Evolutionary conservation across 495 filamentous ascomycete species (phyloP).

Genomic region (Podospora didyma): DNA sequence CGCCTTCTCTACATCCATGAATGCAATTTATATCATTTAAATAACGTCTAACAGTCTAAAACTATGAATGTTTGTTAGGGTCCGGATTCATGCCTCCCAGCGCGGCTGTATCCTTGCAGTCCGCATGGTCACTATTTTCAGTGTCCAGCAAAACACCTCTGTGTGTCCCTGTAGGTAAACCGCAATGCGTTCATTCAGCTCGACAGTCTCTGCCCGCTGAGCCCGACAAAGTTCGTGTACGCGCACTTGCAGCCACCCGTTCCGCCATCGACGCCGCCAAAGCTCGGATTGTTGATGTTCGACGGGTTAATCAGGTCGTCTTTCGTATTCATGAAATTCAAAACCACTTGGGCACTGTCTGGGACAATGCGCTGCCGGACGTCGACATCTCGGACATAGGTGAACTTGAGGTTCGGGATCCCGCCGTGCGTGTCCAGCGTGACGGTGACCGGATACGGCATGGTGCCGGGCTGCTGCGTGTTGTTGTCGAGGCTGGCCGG

Average conservation of each 20-base stretch:
- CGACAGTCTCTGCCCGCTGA: neutral
- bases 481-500: slow-evolving; percentile 16
- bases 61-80: too few species aligned
- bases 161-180: too few species aligned
- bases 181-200: neutral
- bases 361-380: slow-evolving; percentile 47
- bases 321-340: slow-evolving; percentile 56
- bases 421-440: slow-evolving; percentile 81
- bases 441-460: slow-evolving; percentile 83
- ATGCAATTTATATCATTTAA: too few species aligned
- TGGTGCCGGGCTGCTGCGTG: slow-evolving; percentile 67
- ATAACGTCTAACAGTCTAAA: too few species aligned
- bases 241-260: slow-evolving; percentile 69
- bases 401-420: slow-evolving; percentile 53
- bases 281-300: slow-evolving; percentile 29
- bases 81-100: too few species aligned
- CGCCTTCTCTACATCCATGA: too few species aligned
- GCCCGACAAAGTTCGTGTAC: slow-evolving; percentile 62
- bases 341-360: slow-evolving; percentile 48
- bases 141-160: too few species aligned
- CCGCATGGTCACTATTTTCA: too few species aligned
- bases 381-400: slow-evolving; percentile 67
- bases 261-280: slow-evolving; percentile 65
- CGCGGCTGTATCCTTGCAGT: too few species aligned
- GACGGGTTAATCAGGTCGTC: slow-evolving; percentile 58